These are phyloP conservation scores for Artemisia argyi DNA, from an alignment of 129 eudicot genomes.

Conservation along the genomic window DNA sequence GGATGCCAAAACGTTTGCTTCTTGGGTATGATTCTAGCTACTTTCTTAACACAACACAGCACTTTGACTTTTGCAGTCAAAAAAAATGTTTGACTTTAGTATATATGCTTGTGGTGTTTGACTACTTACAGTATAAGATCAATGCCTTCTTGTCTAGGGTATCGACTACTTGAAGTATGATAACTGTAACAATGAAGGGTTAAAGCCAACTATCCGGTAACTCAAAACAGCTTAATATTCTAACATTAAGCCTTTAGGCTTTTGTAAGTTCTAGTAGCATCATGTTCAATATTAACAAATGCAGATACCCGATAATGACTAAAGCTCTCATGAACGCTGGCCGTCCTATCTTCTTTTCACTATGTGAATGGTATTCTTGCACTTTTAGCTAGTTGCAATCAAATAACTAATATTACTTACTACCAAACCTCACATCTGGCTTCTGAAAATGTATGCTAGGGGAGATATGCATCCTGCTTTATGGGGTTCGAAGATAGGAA, in stretches of 20 bases:
- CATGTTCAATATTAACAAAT: background rate
- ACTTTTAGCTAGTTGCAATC: background rate
- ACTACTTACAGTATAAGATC: background rate
- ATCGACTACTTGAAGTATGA: conserved; percentile 93
- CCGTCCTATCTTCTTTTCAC: conserved; percentile 74
- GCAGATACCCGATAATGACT: conserved; percentile 90
- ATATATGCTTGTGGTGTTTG: background rate
- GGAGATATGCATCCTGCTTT: conserved; percentile 96
- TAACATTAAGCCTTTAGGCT: background rate
- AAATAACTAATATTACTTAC: background rate
- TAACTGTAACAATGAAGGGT: conserved; percentile 68
- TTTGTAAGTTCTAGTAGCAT: conserved; percentile 8
- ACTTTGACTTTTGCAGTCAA: conserved; percentile 21
- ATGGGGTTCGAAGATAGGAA: conserved; percentile 76
- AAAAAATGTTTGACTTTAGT: background rate
- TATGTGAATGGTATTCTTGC: conserved; percentile 76
- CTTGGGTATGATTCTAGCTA: conserved; percentile 64
- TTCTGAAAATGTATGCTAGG: conserved; percentile 33
- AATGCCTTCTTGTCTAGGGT: conserved; percentile 47
- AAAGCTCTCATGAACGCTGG: conserved; percentile 82
- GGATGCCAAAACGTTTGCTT: conserved; percentile 82
- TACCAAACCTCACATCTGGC: background rate
- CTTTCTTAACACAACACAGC: background rate
- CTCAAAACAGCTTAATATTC: conserved; percentile 2
- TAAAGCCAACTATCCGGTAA: conserved; percentile 77